phyloP scores from a whole-genome alignment of 345 rosid species.

The Lepidium sativum region DNA sequence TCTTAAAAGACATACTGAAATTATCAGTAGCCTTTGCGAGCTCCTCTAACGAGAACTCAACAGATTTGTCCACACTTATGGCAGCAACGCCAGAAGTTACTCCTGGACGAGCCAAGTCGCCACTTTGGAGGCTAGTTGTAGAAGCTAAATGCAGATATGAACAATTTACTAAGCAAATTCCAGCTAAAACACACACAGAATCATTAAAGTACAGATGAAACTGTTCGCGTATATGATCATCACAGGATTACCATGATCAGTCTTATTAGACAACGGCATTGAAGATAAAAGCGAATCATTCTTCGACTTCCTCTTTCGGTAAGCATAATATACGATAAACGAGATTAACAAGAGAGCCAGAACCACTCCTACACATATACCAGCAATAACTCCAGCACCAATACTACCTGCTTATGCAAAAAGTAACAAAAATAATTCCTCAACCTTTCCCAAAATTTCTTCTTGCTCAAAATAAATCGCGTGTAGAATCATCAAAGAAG shows the following conservation, averaged over 20 bases:
- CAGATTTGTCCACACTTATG: slow-evolving; percentile 76
- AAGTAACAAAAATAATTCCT: not conserved
- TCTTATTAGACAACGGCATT: slow-evolving; percentile 32
- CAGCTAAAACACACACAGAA: not conserved
- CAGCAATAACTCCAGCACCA: slow-evolving; percentile 54
- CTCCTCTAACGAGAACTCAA: slow-evolving; percentile 85
- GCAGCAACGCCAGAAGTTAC: slow-evolving; percentile 41
- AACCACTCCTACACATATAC: slow-evolving; percentile 48
- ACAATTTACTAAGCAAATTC: not conserved
- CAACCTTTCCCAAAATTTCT: not conserved
- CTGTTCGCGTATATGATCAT: not conserved
- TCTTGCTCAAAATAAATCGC: not conserved
- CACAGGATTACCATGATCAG: slow-evolving; percentile 30
- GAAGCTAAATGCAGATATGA: slow-evolving; percentile 21
- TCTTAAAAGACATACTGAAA: slow-evolving; percentile 81
- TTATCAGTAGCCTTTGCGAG: slow-evolving; percentile 78
- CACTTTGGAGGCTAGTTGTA: slow-evolving; percentile 24
- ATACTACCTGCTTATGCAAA: slow-evolving; percentile 38
- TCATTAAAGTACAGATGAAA: not conserved
- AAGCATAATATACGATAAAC: slow-evolving; percentile 32
- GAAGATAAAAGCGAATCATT: slow-evolving; percentile 10
- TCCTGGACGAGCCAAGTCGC: slow-evolving; percentile 21
- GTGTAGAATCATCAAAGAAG: slow-evolving; percentile 14
- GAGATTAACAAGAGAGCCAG: slow-evolving; percentile 36
- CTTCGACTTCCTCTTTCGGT: slow-evolving; percentile 47